These are phyloP conservation scores for Senna tora DNA, from an alignment of 306 rosid genomes.

Conservation along the genomic window DNA sequence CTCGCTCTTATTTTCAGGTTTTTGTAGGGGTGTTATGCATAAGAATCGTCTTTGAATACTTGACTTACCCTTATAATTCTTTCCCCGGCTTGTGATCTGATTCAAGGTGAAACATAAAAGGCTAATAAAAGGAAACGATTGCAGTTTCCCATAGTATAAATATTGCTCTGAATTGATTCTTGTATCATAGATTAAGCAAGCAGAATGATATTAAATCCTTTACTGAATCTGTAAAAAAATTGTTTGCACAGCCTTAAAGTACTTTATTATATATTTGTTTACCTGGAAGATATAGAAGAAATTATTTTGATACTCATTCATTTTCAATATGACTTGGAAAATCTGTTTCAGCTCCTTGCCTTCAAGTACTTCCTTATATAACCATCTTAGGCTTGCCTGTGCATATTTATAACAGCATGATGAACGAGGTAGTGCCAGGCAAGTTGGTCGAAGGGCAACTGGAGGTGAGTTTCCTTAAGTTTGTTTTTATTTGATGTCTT, in stretches of 20 bases:
- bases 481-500: background rate
- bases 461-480: conserved; percentile 56
- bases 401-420: conserved; percentile 72
- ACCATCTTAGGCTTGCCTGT: conserved; percentile 71
- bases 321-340: conserved; percentile 50
- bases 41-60: background rate
- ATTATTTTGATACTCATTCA: conserved; percentile 20
- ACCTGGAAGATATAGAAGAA: background rate
- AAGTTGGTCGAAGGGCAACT: conserved; percentile 53
- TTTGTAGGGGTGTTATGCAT: conserved; percentile 14
- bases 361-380: conserved; percentile 57
- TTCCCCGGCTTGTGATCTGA: background rate
- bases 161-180: background rate
- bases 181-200: background rate
- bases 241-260: conserved; percentile 25
- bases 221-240: background rate
- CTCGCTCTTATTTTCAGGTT: conserved; percentile 77
- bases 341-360: conserved; percentile 44
- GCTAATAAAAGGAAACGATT: background rate
- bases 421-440: conserved; percentile 61
- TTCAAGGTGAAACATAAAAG: background rate
- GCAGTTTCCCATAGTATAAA: background rate
- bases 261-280: conserved; percentile 15
- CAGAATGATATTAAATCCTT: background rate
- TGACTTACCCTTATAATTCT: background rate